These are phyloP conservation scores for Setaria viridis DNA, from an alignment of 202 grass and related monocot species.

Conservation along the genomic window DNA sequence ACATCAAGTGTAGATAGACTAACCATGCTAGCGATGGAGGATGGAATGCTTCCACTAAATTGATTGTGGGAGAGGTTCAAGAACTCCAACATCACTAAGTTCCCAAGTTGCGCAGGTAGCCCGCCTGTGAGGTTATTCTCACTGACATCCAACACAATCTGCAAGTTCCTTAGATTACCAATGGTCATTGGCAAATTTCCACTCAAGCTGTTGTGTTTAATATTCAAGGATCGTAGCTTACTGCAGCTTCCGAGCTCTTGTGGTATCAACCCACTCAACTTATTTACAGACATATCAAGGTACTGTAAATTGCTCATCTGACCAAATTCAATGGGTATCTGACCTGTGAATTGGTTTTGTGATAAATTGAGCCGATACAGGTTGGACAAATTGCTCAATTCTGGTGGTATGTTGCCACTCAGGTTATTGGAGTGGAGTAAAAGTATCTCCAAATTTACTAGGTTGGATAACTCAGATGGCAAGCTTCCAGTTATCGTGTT, in stretches of 20 bases:
- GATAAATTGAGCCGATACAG: not conserved
- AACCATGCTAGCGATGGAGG: constrained; percentile 21
- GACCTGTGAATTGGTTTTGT: not conserved
- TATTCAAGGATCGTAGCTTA: not conserved
- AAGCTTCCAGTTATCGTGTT: constrained; percentile 23
- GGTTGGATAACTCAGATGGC: not conserved
- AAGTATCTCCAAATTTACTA: not conserved
- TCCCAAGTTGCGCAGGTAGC: not conserved
- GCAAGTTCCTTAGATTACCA: constrained; percentile 29
- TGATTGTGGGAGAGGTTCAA: constrained; percentile 58
- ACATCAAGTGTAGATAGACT: constrained; percentile 42
- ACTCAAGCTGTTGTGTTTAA: constrained; percentile 37
- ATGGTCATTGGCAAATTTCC: constrained; percentile 39
- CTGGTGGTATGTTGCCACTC: not conserved
- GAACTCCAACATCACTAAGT: constrained; percentile 25
- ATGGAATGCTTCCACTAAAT: constrained; percentile 35
- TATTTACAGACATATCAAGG: constrained; percentile 29
- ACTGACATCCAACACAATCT: constrained; percentile 42
- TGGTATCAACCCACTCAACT: not conserved
- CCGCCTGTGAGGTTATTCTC: constrained; percentile 31
- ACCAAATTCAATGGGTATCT: constrained; percentile 32
- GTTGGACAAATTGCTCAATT: not conserved
- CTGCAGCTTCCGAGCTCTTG: constrained; percentile 35
- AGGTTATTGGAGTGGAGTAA: constrained; percentile 20
- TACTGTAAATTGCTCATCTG: constrained; percentile 2